These are phyloP conservation scores for Cryphonectria nitschkei DNA, from an alignment of 2,329 filamentous ascomycete species.

Conservation along the genomic window DNA sequence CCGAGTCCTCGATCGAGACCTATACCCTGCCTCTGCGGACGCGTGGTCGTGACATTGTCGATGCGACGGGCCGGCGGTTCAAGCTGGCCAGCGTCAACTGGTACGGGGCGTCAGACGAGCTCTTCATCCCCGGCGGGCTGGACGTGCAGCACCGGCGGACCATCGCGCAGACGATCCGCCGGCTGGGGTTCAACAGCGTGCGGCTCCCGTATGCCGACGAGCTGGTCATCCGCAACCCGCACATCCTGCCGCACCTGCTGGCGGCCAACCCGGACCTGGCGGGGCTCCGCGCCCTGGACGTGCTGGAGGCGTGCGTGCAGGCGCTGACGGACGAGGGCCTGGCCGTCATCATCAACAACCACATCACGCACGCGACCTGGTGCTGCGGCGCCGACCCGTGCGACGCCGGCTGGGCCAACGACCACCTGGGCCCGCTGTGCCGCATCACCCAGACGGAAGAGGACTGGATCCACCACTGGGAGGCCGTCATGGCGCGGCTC, in stretches of 20 bases:
- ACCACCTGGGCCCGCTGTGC: slow-evolving; percentile 63
- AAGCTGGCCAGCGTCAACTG: slow-evolving; percentile 70
- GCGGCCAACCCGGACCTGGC: slow-evolving; percentile 64
- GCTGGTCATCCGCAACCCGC: slow-evolving; percentile 64
- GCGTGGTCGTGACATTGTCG: slow-evolving; percentile 62
- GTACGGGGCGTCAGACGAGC: slow-evolving; percentile 71
- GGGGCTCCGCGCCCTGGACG: slow-evolving; percentile 60
- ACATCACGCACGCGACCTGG: slow-evolving; percentile 71
- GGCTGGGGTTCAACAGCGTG: slow-evolving; percentile 71
- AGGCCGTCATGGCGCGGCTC: slow-evolving; percentile 64
- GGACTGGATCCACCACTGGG: slow-evolving; percentile 69
- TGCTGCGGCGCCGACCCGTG: slow-evolving; percentile 71
- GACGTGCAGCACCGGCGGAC: slow-evolving; percentile 64
- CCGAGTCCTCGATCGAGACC: slow-evolving; percentile 47
- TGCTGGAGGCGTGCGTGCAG: slow-evolving; percentile 62
- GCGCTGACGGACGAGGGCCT: slow-evolving; percentile 65
- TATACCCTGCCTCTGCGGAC: slow-evolving; percentile 64
- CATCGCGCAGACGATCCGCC: slow-evolving; percentile 63
- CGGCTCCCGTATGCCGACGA: slow-evolving; percentile 71
- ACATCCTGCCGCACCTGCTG: slow-evolving; percentile 54
- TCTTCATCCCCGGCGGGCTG: slow-evolving; percentile 66
- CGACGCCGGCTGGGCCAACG: slow-evolving; percentile 69
- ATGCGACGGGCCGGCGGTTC: slow-evolving; percentile 58
- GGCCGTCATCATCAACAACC: slow-evolving; percentile 70
- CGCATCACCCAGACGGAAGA: slow-evolving; percentile 65